phyloP scores from a whole-genome alignment of 192 early-diverging fungal genomes.

The Linnemannia zychae region DNA sequence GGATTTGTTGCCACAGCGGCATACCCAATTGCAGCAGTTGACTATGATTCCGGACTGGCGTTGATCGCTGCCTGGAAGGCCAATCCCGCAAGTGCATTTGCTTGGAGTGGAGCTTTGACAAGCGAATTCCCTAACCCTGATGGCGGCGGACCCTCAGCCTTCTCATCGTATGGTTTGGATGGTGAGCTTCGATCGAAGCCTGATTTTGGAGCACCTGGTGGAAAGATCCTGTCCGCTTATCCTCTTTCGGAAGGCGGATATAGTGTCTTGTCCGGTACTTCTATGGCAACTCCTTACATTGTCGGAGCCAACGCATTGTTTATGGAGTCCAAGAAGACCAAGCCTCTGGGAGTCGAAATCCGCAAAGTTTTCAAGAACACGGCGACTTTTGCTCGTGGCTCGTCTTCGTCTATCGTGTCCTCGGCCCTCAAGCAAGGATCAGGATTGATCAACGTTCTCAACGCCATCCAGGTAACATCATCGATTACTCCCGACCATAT shows the following conservation, averaged over 20 bases:
- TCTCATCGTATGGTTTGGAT: conserved; percentile 77
- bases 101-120: conserved; percentile 9
- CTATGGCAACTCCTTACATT: conserved; percentile 85
- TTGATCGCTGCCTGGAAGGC: conserved; percentile 36
- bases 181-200: conserved; percentile 73
- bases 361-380: conserved; percentile 49
- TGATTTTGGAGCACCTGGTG: conserved; percentile 75
- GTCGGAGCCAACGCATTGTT: conserved; percentile 78
- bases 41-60: conserved; percentile 51
- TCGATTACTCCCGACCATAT: conserved; percentile 68
- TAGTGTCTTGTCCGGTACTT: conserved; percentile 75
- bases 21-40: conserved; percentile 52
- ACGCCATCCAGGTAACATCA: conserved; percentile 67
- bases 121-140: conserved; percentile 12
- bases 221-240: conserved; percentile 75
- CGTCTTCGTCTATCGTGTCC: background rate
- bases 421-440: conserved; percentile 73
- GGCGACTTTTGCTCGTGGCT: conserved; percentile 19
- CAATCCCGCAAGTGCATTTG: conserved; percentile 18
- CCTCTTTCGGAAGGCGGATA: conserved; percentile 59
- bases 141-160: conserved; percentile 66
- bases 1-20: conserved; percentile 17
- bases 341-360: conserved; percentile 44
- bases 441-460: conserved; percentile 80
- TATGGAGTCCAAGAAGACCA: conserved; percentile 62